These are phyloP conservation scores for Hyaloperonospora brassicae DNA, from an alignment of 352 stramenopile genomes.

Conservation along the genomic window DNA sequence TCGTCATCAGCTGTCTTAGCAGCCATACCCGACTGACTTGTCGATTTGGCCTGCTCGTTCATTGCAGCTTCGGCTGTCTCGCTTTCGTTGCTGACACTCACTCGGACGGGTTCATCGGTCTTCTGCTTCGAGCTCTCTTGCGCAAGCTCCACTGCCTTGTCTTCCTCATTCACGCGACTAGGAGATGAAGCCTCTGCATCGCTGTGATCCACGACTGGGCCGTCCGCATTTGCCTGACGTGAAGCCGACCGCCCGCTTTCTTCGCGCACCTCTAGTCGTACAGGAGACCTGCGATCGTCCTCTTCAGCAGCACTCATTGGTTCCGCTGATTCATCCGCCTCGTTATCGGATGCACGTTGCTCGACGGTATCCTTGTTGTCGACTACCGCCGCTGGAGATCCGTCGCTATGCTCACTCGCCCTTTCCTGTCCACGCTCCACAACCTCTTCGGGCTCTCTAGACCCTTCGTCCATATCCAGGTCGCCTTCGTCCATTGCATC, in stretches of 20 bases:
- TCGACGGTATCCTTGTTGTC: slow-evolving; percentile 15
- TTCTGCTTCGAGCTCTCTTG: slow-evolving; percentile 11
- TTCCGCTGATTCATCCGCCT: slow-evolving; percentile 1
- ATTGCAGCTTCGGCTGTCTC: slow-evolving; percentile 3
- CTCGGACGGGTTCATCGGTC: slow-evolving; percentile 4
- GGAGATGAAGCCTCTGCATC: slow-evolving; percentile 10
- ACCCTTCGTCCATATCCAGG: slow-evolving; percentile 9
- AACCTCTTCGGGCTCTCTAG: slow-evolving; percentile 3
- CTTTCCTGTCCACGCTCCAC: slow-evolving; percentile 3
- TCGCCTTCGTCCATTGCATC: slow-evolving; percentile 17
- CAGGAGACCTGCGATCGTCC: not conserved
- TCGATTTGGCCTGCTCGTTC: not conserved
- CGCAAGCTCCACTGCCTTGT: slow-evolving; percentile 3
- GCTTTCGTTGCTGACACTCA: slow-evolving; percentile 6
- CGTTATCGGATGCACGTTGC: slow-evolving; percentile 12
- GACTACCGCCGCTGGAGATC: slow-evolving; percentile 6
- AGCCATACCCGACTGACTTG: not conserved
- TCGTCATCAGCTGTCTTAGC: not conserved
- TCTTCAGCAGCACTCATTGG: slow-evolving; percentile 4
- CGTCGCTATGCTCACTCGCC: not conserved
- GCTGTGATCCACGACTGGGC: slow-evolving; percentile 1
- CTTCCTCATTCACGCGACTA: slow-evolving; percentile 1
- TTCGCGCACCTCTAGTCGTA: slow-evolving; percentile 1
- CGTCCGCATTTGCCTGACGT: slow-evolving; percentile 1
- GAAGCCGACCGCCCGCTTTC: slow-evolving; percentile 4